These are phyloP conservation scores for Phoma sp. DNA, from an alignment of 2,329 filamentous ascomycete species.

Conservation along the genomic window DNA sequence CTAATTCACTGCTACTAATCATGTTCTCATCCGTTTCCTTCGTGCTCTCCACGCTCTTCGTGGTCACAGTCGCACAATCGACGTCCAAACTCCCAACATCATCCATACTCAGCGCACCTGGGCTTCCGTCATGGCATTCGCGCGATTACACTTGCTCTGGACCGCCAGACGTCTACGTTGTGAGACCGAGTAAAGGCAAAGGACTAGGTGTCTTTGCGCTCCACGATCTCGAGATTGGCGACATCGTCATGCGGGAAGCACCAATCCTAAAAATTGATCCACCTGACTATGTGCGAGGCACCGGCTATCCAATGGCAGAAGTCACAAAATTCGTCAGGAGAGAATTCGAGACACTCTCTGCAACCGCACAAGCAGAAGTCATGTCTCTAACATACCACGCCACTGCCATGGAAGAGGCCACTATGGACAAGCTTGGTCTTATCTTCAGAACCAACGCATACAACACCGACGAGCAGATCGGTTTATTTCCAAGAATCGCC, in stretches of 20 bases:
- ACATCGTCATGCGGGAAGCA: slow-evolving; percentile 49
- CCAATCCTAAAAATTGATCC: slow-evolving; percentile 45
- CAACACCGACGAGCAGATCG: slow-evolving; percentile 38
- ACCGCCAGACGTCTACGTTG: slow-evolving; percentile 33
- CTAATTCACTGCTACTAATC: background rate
- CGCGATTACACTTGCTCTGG: slow-evolving; percentile 30
- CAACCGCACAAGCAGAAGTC: slow-evolving; percentile 29
- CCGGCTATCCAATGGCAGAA: slow-evolving; percentile 33
- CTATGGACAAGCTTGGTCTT: slow-evolving; percentile 31
- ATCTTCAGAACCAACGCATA: slow-evolving; percentile 48
- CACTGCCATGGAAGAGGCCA: slow-evolving; percentile 21
- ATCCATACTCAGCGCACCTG: slow-evolving; percentile 8
- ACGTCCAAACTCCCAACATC: slow-evolving; percentile 20
- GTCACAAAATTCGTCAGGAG: slow-evolving; percentile 29
- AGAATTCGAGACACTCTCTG: slow-evolving; percentile 34
- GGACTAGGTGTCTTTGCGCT: slow-evolving; percentile 53
- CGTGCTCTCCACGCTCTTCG: background rate
- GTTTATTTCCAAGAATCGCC: slow-evolving; percentile 44
- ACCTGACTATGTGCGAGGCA: slow-evolving; percentile 33
- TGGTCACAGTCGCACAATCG: slow-evolving; percentile 1
- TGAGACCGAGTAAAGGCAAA: slow-evolving; percentile 46
- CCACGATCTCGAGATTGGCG: slow-evolving; percentile 45
- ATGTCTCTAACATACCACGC: slow-evolving; percentile 37
- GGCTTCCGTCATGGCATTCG: slow-evolving; percentile 22
- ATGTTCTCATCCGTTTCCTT: background rate